Base-by-base conservation (phyloP, 2,329 filamentous ascomycete genomes). In the Fusarium sp. region DNA sequence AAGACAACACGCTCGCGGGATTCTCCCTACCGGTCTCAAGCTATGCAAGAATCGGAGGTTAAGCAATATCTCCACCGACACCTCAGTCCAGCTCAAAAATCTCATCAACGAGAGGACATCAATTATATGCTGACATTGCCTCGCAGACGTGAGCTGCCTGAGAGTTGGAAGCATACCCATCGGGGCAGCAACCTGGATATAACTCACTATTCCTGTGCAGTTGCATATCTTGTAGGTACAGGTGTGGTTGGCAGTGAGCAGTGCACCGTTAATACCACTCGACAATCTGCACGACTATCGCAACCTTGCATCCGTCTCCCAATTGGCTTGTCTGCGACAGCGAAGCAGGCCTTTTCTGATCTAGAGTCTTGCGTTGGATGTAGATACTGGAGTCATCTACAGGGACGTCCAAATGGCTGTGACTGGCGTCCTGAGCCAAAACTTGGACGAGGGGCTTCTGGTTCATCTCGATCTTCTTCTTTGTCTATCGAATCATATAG, bases 211-310 rank as follows among this genome's bases (percentile, higher is more conserved):
- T 74, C 79, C 21, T 77, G 73, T 49, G 78, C 77, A 7, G 35
- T 82, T 9, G 80, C 80, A 10, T 83, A 79, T 51, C 48, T 82
- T 3, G 76, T 77, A 0, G 81, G 81, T 3, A 73, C 66, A 2
- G 76, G 70, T 31, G 66, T 81, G 7, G 67, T 61, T 18, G 78
- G 75, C 7, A 15, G 38, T 3, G 69, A 63, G 3, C 60, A 68
- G 44, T 79, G 78, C 19, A 65, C 29, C 14, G 70, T 61, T 3
- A 75, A 71, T 15, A 57, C 16, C 19, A 46, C 41, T 7, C 66
- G 59, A 9, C 59, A 55, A 5, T 63, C 68, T 6, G 59, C 75
- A 15, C 72, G 77, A 7, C 60, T 82, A 16, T 79, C 78, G 2
- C 44, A 60, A 0, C 60, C 60, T 2, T 83, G 81, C 60, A 65